These are phyloP conservation scores for Parascedosporium putredinis DNA, from an alignment of 2,329 filamentous ascomycete species.

Conservation along the genomic window DNA sequence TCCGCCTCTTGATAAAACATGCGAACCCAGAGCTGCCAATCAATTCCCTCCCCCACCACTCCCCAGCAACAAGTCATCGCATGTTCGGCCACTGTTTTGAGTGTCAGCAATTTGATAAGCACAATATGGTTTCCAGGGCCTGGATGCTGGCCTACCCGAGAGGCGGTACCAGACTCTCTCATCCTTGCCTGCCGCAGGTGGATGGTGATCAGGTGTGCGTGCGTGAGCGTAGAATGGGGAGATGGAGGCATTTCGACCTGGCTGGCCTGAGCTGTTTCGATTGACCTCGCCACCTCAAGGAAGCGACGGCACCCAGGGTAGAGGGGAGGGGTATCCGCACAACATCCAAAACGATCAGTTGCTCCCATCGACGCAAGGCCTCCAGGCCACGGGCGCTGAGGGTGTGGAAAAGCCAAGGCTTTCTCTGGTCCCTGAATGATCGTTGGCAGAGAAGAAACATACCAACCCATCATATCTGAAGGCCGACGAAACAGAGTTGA, in stretches of 20 bases:
- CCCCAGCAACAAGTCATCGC: not conserved
- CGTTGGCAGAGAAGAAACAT: not conserved
- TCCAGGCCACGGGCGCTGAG: not conserved
- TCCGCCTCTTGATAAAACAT: too few relatives aligned
- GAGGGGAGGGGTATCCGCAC: not conserved
- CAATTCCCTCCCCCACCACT: not conserved
- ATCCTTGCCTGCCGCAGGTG: not conserved
- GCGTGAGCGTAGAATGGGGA: too few relatives aligned
- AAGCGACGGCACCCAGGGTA: not conserved
- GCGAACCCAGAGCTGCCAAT: too few relatives aligned
- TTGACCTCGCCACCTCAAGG: not conserved
- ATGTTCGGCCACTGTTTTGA: not conserved
- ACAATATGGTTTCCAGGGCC: not conserved
- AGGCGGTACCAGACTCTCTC: not conserved
- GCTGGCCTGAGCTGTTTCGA: not conserved
- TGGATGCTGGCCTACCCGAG: not conserved
- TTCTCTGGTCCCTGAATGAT: not conserved
- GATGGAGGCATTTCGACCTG: not conserved
- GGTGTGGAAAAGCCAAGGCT: not conserved
- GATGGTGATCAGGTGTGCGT: too few relatives aligned
- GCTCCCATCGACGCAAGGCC: too few relatives aligned
- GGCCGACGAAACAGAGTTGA: not conserved
- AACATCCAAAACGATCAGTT: not conserved
- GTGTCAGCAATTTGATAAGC: not conserved
- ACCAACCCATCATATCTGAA: not conserved